These are phyloP conservation scores for Zostera marina DNA, from an alignment of 116 monocot genomes.

Conservation along the genomic window DNA sequence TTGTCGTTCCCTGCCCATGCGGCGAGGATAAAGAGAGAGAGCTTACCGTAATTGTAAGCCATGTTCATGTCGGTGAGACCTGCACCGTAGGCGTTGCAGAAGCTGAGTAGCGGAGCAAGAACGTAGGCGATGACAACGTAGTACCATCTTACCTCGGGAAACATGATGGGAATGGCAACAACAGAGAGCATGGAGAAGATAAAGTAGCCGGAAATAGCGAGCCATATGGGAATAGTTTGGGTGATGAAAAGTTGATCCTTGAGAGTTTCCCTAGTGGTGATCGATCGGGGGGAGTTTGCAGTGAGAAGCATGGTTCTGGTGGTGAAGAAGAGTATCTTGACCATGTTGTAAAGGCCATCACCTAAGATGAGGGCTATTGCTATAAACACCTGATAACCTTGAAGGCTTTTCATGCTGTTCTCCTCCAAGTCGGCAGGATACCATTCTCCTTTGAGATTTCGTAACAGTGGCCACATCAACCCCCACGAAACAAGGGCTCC, in stretches of 20 bases:
- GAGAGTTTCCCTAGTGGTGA: too few species aligned
- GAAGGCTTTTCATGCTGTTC: slow-evolving; percentile 25
- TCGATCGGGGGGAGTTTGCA: too few species aligned
- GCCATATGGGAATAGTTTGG: slow-evolving; percentile 13
- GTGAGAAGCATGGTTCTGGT: slow-evolving; percentile 9
- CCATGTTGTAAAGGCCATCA: slow-evolving; percentile 33
- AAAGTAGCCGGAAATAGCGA: slow-evolving; percentile 28
- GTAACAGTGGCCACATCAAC: slow-evolving; percentile 26
- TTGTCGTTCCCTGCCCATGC: slow-evolving; percentile 29
- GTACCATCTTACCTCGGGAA: slow-evolving; percentile 48
- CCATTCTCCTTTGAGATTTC: slow-evolving; percentile 22
- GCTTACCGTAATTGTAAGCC: slow-evolving; percentile 62
- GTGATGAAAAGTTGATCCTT: too few species aligned
- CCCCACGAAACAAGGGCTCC: slow-evolving; percentile 30
- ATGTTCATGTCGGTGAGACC: slow-evolving; percentile 68
- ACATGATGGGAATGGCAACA: slow-evolving; percentile 36
- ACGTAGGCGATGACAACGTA: slow-evolving; percentile 38
- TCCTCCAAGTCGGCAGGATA: slow-evolving; percentile 11
- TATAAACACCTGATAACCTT: slow-evolving; percentile 39
- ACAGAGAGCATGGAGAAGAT: slow-evolving; percentile 24
- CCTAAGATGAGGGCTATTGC: slow-evolving; percentile 30
- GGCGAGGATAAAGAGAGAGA: slow-evolving; percentile 42
- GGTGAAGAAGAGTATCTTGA: slow-evolving; percentile 24
- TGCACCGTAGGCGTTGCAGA: slow-evolving; percentile 62
- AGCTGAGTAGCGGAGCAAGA: slow-evolving; percentile 37